Evolutionary conservation across 73 alveolate genomes (phyloP).

Genomic region (Paramecium tetraurelia): DNA sequence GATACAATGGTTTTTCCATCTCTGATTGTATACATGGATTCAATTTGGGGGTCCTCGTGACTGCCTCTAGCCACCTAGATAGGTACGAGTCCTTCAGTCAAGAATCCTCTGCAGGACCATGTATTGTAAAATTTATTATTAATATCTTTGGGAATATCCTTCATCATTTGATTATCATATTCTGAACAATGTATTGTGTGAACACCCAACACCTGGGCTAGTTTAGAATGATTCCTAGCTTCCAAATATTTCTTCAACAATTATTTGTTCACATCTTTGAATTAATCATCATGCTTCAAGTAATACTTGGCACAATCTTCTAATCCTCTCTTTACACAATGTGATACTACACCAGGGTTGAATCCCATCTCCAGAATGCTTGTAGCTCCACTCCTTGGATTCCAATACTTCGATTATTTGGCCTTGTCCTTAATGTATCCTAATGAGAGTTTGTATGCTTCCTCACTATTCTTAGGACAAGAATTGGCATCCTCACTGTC

Average conservation of each 20-base stretch:
- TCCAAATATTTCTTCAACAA: background rate
- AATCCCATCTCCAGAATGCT: conserved; percentile 23
- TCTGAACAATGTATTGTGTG: conserved; percentile 54
- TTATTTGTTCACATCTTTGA: background rate
- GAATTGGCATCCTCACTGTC: conserved; percentile 34
- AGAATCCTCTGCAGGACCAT: conserved; percentile 54
- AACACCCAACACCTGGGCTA: conserved; percentile 10
- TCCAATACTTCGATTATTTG: background rate
- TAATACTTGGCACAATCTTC: conserved; percentile 41
- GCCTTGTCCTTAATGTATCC: background rate
- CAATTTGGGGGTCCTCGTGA: background rate
- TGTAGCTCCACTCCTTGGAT: background rate
- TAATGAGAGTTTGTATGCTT: background rate
- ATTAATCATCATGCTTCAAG: background rate
- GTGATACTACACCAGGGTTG: conserved; percentile 22
- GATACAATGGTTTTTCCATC: background rate
- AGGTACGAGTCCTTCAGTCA: conserved; percentile 47
- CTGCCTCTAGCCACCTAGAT: conserved; percentile 41
- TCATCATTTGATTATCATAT: background rate
- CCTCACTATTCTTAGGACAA: background rate
- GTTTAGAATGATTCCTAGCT: conserved; percentile 29
- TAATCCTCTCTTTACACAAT: conserved; percentile 32
- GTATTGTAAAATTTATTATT: conserved; percentile 19
- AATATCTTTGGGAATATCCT: background rate
- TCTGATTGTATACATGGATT: background rate